Evolutionary conservation across 176 grass and related monocot species (phyloP), one percentile per base, ranked within the genome.

Genomic region (Oryza meyeriana): DNA sequence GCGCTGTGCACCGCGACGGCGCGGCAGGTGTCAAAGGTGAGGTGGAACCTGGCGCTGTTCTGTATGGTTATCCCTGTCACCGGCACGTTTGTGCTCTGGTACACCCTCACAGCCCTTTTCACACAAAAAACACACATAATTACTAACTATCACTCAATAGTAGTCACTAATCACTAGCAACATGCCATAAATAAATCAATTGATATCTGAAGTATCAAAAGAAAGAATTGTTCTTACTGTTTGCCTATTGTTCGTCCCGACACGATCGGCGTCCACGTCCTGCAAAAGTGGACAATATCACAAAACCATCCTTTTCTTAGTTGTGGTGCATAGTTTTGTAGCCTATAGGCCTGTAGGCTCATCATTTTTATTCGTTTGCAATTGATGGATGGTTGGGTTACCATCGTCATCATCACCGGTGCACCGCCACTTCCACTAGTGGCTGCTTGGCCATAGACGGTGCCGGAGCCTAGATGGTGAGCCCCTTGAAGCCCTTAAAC

Each of bases 61-160:
- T 77, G 52, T 30, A 91, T 91, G 26, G 86, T 91, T 73, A 94
- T 89, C 63, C 92, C 92, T 11, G 81, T 85, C 66, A 94, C 89
- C 24, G 80, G 66, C 6, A 94, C 86, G 72, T 85, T 59, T 17
- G 27, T 74, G 81, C 92, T 81, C 65, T 84, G 86, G 79, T 80
- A 87, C 31, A 94, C 76, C 72, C 89, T 89, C 72, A 94, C 5
- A 24, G 89, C 86, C 92, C 91, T 44, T 44, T 44, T 4, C 0
- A 13, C 39, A 82, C 6, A 78, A 4, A 27, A 8, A 17, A 47
- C 5, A 75, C 6, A 28, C 31, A 44, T 13, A 13, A n/a, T 38
- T 16, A n/a, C n/a, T n/a, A n/a, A 30, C 64, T 29, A 1, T 6
- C 10, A 4, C 9, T 14, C n/a, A 40, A 11, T 1, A 11, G 0